phyloP scores from a whole-genome alignment of 169 alveolate genomes.

The Hammondia hammondi region DNA sequence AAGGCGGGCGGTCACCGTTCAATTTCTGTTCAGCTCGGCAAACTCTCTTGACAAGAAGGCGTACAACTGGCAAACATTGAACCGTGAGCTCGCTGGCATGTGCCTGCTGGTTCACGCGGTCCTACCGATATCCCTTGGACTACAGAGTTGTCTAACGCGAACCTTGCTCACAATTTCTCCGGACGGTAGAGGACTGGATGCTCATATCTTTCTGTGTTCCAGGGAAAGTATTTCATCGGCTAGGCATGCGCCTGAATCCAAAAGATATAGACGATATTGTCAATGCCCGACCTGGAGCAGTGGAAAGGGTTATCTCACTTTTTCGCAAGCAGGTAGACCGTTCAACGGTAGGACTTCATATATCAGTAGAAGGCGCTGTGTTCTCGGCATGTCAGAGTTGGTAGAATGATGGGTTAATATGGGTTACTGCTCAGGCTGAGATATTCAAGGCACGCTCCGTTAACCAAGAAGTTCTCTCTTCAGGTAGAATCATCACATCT shows the following conservation, averaged over 20 bases:
- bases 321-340: slow-evolving; percentile 74
- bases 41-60: slow-evolving; percentile 81
- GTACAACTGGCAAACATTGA: slow-evolving; percentile 89
- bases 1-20: background rate
- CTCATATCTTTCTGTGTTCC: background rate
- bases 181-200: background rate
- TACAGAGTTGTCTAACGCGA: too few relatives aligned
- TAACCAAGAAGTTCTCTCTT: background rate
- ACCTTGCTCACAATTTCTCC: background rate
- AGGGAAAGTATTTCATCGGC: slow-evolving; percentile 83
- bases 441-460: background rate
- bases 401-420: background rate
- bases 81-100: background rate
- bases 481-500: background rate
- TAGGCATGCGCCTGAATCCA: slow-evolving; percentile 83
- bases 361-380: background rate
- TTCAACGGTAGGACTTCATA: background rate
- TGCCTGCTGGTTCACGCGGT: background rate
- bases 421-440: background rate
- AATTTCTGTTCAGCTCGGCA: slow-evolving; percentile 75
- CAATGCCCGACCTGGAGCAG: slow-evolving; percentile 84
- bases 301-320: slow-evolving; percentile 81
- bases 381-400: background rate
- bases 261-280: slow-evolving; percentile 82
- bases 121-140: too few relatives aligned